A percentile compares a stretch with the other conserved stretches of the same genome.
Evolutionary conservation across 495 filamentous ascomycete species (phyloP).

Genomic region (Aspergillus bridgeri): DNA sequence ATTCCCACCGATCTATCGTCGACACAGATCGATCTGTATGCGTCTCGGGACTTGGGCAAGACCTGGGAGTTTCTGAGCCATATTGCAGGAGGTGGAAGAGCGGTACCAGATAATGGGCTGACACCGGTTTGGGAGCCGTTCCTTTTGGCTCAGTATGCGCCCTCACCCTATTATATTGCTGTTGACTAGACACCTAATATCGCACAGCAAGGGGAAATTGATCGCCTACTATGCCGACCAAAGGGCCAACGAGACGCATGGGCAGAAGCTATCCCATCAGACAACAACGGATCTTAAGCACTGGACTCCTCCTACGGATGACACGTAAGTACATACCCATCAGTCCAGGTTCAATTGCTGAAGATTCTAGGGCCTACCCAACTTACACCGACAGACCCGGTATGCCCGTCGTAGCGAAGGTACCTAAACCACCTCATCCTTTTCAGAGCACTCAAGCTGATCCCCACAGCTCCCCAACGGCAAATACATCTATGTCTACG

Average conservation of each 20-base stretch:
- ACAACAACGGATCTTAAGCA: constrained; percentile 50
- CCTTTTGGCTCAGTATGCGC: constrained; percentile 45
- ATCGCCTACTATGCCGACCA: constrained; percentile 70
- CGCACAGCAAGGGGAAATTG: constrained; percentile 48
- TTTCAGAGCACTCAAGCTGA: not conserved
- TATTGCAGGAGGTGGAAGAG: constrained; percentile 61
- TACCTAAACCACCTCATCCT: constrained; percentile 5
- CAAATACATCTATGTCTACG: constrained; percentile 60
- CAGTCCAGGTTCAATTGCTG: not conserved
- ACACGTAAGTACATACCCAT: constrained; percentile 41
- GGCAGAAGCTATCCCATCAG: constrained; percentile 66
- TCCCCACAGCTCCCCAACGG: constrained; percentile 50
- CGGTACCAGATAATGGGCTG: constrained; percentile 56
- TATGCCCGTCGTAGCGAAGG: constrained; percentile 58
- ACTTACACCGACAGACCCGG: constrained; percentile 62
- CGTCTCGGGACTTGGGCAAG: constrained; percentile 51
- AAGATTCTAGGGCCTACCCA: constrained; percentile 36
- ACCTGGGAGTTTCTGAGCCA: constrained; percentile 66
- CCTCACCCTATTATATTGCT: not conserved
- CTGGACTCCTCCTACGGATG: constrained; percentile 59
- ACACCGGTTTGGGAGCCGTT: constrained; percentile 73
- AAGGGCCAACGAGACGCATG: constrained; percentile 54
- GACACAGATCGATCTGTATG: constrained; percentile 69
- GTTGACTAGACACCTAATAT: not conserved
- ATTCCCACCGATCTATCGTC: constrained; percentile 58